phyloP scores from a whole-genome alignment of 768 basidiomycete genomes.

The Suillus decipiens region DNA sequence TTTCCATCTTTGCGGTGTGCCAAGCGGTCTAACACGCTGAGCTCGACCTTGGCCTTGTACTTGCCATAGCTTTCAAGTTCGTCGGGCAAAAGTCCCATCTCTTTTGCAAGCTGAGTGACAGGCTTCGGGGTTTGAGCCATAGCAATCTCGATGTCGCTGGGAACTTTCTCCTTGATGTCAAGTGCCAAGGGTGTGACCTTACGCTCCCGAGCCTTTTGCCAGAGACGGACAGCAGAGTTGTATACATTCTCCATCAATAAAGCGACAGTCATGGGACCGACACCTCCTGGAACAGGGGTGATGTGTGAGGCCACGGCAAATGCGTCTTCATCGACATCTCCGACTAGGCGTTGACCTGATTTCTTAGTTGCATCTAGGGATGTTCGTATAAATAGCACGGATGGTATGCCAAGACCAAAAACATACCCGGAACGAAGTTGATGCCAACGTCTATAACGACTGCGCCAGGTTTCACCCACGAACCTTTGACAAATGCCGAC shows the following conservation, averaged over 20 bases:
- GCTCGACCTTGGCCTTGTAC: constrained; percentile 97
- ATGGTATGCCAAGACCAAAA: not conserved
- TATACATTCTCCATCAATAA: constrained; percentile 96
- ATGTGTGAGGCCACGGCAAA: constrained; percentile 80
- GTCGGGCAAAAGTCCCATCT: constrained; percentile 83
- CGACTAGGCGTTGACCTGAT: constrained; percentile 92
- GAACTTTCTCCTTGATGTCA: constrained; percentile 81
- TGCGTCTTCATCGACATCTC: constrained; percentile 89
- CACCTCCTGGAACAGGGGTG: constrained; percentile 98
- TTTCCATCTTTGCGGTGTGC: constrained; percentile 88
- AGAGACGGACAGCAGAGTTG: constrained; percentile 78
- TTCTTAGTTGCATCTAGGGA: constrained; percentile 82
- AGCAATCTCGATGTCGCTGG: constrained; percentile 95
- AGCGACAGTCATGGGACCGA: constrained; percentile 99
- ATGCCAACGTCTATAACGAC: constrained; percentile 98
- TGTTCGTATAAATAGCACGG: not conserved
- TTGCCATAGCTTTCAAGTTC: constrained; percentile 94
- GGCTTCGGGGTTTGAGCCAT: constrained; percentile 94
- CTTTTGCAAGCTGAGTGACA: constrained; percentile 76
- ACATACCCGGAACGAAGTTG: constrained; percentile 86
- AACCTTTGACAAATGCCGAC: constrained; percentile 85
- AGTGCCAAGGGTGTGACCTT: constrained; percentile 81
- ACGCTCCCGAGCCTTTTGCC: constrained; percentile 64
- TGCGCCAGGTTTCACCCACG: constrained; percentile 94
- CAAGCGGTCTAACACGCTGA: constrained; percentile 83